phyloP scores from a whole-genome alignment of 345 rosid species.

The Populus deltoides region DNA sequence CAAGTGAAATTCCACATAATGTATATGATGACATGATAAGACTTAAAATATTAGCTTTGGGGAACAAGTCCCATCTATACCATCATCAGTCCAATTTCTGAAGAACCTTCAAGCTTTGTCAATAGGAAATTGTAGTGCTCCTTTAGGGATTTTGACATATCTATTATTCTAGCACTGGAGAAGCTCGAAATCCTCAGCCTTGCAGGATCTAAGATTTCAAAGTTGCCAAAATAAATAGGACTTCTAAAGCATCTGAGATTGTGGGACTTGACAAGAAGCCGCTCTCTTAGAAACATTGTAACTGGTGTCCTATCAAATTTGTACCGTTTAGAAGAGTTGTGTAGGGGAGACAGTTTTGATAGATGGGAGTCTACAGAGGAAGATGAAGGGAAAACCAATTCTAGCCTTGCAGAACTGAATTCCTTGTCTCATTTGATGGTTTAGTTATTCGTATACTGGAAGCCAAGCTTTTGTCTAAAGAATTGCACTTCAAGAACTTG shows the following conservation, averaged over 20 bases:
- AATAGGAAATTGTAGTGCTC: constrained; percentile 2
- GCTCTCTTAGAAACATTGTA: constrained; percentile 8
- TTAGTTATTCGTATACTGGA: constrained; percentile 12
- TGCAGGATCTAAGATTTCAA: background rate
- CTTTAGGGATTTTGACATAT: background rate
- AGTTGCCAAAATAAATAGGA: constrained; percentile 25
- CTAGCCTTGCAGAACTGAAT: constrained; percentile 24
- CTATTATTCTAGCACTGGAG: constrained; percentile 10
- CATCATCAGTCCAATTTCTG: constrained; percentile 2
- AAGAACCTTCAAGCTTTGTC: constrained; percentile 17
- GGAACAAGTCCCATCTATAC: constrained; percentile 2
- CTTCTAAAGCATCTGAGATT: constrained; percentile 10
- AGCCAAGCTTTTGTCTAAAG: background rate
- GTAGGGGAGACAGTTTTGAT: constrained; percentile 11
- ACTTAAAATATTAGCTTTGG: constrained; percentile 22
- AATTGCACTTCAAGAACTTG: background rate
- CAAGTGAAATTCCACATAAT: background rate
- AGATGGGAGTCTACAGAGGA: constrained; percentile 18
- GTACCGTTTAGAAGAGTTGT: constrained; percentile 28
- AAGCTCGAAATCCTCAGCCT: constrained; percentile 20
- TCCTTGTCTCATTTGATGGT: constrained; percentile 5
- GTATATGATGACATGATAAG: constrained; percentile 15
- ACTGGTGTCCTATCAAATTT: constrained; percentile 12
- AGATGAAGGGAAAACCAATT: background rate
- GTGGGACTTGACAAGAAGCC: constrained; percentile 13